Conservation (phyloP, 768 basidiomycete species). For the Chalciporus sphaerocephalus region DNA sequence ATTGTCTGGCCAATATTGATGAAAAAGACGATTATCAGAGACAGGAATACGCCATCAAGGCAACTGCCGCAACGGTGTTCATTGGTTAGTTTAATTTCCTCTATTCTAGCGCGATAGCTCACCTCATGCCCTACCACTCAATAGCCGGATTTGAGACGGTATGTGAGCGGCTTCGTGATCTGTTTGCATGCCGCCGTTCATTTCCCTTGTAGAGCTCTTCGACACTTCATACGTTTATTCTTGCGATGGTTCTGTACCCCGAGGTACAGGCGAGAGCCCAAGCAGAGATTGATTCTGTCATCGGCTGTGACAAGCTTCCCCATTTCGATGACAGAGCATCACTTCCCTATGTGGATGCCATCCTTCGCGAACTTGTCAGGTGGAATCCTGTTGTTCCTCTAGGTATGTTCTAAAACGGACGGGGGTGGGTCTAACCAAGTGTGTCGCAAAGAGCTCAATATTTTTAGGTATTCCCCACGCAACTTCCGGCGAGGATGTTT, state of each 20-base stretch:
- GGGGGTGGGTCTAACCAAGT: background rate
- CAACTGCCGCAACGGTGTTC: slow-evolving; percentile 22
- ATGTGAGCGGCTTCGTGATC: background rate
- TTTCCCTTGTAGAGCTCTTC: slow-evolving; percentile 20
- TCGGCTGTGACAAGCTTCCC: slow-evolving; percentile 21
- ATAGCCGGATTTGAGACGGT: slow-evolving; percentile 27
- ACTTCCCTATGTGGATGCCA: slow-evolving; percentile 42
- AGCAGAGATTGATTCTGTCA: slow-evolving; percentile 26
- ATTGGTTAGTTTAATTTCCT: slow-evolving; percentile 13
- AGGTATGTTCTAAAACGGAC: slow-evolving; percentile 9
- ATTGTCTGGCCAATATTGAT: slow-evolving; percentile 18
- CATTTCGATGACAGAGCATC: slow-evolving; percentile 22
- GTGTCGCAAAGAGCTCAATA: background rate
- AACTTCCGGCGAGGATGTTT: slow-evolving; percentile 22
- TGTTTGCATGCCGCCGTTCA: background rate
- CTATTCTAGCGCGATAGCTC: background rate
- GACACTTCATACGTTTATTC: slow-evolving; percentile 21
- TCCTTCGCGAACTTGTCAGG: slow-evolving; percentile 34
- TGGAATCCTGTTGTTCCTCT: slow-evolving; percentile 26
- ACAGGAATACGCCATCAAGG: slow-evolving; percentile 26
- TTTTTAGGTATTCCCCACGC: slow-evolving; percentile 24
- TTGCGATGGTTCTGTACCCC: slow-evolving; percentile 28
- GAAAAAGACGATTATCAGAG: slow-evolving; percentile 10
- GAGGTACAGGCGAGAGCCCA: slow-evolving; percentile 25
- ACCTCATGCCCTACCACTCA: background rate